Evolutionary conservation across 805 yeast species (phyloP), one percentile per base, ranked within the genome.

Genomic region (Tetrapisispora arboricola): DNA sequence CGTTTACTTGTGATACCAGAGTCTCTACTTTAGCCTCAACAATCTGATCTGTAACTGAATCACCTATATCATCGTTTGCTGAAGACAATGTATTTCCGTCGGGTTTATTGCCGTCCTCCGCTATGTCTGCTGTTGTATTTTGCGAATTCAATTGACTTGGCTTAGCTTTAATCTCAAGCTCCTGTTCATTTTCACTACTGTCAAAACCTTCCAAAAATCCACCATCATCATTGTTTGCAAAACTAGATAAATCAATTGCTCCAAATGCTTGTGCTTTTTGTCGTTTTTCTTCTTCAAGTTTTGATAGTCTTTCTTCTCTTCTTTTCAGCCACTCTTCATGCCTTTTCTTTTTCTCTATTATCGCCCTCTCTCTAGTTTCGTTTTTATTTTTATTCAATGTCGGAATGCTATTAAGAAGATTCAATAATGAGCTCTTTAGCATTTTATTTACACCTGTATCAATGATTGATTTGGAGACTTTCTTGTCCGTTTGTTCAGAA

Each of bases 271-370:
- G 22, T 4, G 27, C 18, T 11, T 17, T 22, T n/a, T 5, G 20
- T 9, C 4, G 22, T 17, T 39, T 39, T 25, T 39, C 30, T 28
- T 18, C 30, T 28, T 39, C 38, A 7, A 21, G 7, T 50, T 57
- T 41, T 42, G 46, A 37, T 47, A 58, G 49, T 48, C 54, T 24
- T 58, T 51, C 33, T 52, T 51, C 30, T 47, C 49, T 24, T 46
- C 42, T 60, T 64, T 44, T 55, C 50, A 44, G 56, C 63, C 38
- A 33, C 22, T 39, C 42, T 3, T 24, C 29, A 6, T 41, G 41
- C 6, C 60, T 33, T 37, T 44, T 49, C 26, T 54, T 55, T 44
- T 58, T 59, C 38, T 57, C 63, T 43, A 46, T 48, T 36, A 64
- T 68, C 47, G 63, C 61, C 41, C 54, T 48, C 45, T 43, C 42